These are phyloP conservation scores for Gastrolobium bilobum DNA, from an alignment of 306 rosid genomes.

Conservation along the genomic window DNA sequence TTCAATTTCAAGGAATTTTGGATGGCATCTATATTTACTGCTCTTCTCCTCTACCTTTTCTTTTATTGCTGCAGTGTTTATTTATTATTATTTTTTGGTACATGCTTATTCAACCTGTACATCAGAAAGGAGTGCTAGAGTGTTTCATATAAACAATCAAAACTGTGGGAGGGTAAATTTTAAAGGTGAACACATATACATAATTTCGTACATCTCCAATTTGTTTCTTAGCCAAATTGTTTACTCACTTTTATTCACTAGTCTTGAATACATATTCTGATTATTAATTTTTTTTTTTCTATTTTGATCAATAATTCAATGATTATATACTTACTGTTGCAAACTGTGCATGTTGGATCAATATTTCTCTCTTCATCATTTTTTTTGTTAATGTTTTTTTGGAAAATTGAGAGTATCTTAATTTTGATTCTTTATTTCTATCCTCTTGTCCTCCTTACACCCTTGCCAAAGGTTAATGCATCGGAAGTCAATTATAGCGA, in stretches of 20 bases:
- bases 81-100: neutral
- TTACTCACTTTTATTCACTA: neutral
- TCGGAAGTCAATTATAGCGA: neutral
- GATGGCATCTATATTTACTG: neutral
- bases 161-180: neutral
- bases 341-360: neutral
- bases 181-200: neutral
- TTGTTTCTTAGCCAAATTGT: neutral
- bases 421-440: neutral
- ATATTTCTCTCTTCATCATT: neutral
- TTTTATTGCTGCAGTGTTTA: neutral
- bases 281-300: neutral
- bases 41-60: neutral
- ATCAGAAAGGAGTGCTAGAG: neutral
- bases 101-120: neutral
- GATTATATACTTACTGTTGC: neutral
- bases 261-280: neutral
- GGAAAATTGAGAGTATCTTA: neutral
- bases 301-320: neutral
- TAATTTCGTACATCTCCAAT: neutral
- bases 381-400: neutral
- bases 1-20: constrained; percentile 18
- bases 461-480: constrained; percentile 11
- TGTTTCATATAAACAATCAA: neutral
- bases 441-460: neutral